Evolutionary conservation across 352 stramenopile species (phyloP).

Genomic region (Globisporangium emineosum): DNA sequence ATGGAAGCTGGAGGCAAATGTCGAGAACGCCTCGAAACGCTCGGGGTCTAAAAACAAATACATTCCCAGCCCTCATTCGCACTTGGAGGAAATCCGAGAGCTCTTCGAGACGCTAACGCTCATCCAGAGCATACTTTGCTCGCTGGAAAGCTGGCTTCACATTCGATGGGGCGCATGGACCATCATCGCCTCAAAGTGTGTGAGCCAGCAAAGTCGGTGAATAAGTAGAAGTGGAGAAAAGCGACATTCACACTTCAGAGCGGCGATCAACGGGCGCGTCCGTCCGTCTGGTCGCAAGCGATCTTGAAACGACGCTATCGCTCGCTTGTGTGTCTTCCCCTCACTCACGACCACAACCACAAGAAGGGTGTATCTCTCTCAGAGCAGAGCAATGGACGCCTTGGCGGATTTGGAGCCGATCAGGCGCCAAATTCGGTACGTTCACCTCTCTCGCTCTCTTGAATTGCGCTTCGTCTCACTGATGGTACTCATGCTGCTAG

Average conservation of each 20-base stretch:
- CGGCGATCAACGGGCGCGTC: neutral
- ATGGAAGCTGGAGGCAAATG: neutral
- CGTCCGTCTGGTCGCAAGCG: neutral
- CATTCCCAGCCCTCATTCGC: neutral
- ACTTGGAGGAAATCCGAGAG: neutral
- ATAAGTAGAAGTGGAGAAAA: too few relatives aligned
- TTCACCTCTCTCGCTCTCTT: neutral
- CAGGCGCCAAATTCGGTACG: constrained; percentile 31
- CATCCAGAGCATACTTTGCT: neutral
- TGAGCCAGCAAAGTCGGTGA: too few relatives aligned
- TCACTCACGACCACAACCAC: neutral
- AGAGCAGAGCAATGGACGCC: neutral
- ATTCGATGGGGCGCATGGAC: too few relatives aligned
- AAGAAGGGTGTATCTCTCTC: neutral
- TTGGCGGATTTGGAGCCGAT: constrained; percentile 13
- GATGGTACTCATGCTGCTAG: constrained; percentile 16
- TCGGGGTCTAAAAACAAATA: neutral
- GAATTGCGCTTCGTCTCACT: neutral
- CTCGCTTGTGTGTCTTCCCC: neutral
- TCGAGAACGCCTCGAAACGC: constrained; percentile 1
- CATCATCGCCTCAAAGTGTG: neutral
- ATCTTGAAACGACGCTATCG: constrained; percentile 10
- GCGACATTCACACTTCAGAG: too few relatives aligned
- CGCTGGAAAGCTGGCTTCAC: too few relatives aligned
- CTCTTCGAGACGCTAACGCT: neutral